Evolutionary conservation across 805 yeast species (phyloP).

Genomic region (Candida coleopterorum): DNA sequence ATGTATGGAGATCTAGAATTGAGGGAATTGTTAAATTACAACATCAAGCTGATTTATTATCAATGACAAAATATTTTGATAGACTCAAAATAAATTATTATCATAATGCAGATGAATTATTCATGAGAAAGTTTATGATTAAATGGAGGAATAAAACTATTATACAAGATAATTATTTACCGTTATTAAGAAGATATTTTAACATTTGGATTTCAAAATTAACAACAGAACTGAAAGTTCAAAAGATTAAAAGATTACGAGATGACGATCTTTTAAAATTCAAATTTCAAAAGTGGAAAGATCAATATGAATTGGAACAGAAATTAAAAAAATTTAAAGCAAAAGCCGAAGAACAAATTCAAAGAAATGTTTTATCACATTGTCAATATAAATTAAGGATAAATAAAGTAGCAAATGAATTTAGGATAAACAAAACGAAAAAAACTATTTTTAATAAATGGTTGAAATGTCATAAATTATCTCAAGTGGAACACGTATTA

Average conservation of each 20-base stretch:
- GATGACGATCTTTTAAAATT: slow-evolving; percentile 11
- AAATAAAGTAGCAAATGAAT: background rate
- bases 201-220: slow-evolving; percentile 9
- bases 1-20: background rate
- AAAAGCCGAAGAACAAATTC: slow-evolving; percentile 7
- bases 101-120: background rate
- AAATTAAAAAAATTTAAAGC: slow-evolving; percentile 3
- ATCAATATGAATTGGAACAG: background rate
- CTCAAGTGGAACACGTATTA: background rate
- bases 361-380: slow-evolving; percentile 7
- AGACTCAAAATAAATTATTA: background rate
- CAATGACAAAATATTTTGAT: background rate
- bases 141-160: background rate
- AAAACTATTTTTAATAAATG: slow-evolving; percentile 10
- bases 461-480: slow-evolving; percentile 9
- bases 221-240: slow-evolving; percentile 3
- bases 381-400: background rate
- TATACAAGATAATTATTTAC: background rate
- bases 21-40: background rate
- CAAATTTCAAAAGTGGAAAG: slow-evolving; percentile 16
- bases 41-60: background rate
- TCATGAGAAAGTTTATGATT: background rate
- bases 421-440: slow-evolving; percentile 3
- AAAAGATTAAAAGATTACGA: slow-evolving; percentile 13
- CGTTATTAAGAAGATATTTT: slow-evolving; percentile 2